Evolutionary conservation across 1,139 yeast species (phyloP), one percentile per base, ranked within the genome.

Genomic region (Hansenula lynferdii): DNA sequence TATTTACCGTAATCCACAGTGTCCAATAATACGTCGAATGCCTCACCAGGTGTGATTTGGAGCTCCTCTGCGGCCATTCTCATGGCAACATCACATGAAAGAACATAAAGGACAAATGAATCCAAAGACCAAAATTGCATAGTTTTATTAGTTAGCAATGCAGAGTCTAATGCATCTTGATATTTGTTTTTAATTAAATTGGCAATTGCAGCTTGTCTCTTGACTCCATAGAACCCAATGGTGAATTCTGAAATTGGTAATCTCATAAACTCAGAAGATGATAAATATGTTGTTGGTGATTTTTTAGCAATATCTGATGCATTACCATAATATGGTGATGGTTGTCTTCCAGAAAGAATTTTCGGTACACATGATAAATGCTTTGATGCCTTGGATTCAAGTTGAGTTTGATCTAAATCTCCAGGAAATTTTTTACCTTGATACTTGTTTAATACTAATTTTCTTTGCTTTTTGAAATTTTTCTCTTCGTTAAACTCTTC

Each of bases 161-260:
- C 53, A 7, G 43, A 44, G 8, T 53, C 40, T 9, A 77, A 51
- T 30, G 64, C 50, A 2, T 52, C 44, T 30, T 55, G 45, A 51
- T 49, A 67, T 35, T 56, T 45, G 21, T 59, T 47, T 28, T 59
- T 43, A 33, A 74, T 66, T 41, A 58, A 46, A 21, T 57, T 54
- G 1, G 81, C 72, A 2, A 82, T 68, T 14, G 63, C 56, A 39
- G 71, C 64, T 46, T 81, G 85, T 39, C 87, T 61, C 42, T 68
- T 66, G 29, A 72, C 58, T 0, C 90, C 90, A 48, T 72, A 72
- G 50, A 72, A 82, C 0, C 90, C 90, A n/a, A 77, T 78, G 9
- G 66, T 61, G 48, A 72, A 79, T 19, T 56, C 49, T 12, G 58
- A 49, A 63, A 80, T 70, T 24, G 75, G 68, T 17, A 79, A 53